Conservation (phyloP, 257 asterid genomes). For the Solanum appendiculatum region DNA sequence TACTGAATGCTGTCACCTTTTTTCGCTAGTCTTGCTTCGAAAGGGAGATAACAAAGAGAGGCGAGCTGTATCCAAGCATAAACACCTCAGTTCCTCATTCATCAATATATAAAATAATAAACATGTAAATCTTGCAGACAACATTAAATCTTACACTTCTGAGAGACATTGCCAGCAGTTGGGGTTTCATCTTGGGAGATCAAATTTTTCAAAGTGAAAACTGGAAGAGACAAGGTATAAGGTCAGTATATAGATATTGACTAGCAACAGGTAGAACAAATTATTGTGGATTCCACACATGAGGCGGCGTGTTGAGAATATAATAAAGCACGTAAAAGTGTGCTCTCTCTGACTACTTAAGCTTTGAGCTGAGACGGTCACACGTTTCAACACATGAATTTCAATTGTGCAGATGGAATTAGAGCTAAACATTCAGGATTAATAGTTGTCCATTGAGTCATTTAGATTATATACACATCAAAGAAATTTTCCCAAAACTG, state of each 20-base stretch:
- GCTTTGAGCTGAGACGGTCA: neutral
- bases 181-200: constrained; percentile 66
- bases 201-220: constrained; percentile 64
- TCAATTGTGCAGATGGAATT: neutral
- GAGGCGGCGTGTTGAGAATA: neutral
- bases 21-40: constrained; percentile 61
- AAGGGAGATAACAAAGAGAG: constrained; percentile 73
- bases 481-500: neutral
- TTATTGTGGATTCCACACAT: neutral
- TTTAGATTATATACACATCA: neutral
- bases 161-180: constrained; percentile 35
- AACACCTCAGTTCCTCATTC: neutral
- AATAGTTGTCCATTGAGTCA: neutral
- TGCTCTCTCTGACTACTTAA: neutral
- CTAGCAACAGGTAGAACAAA: neutral
- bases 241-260: neutral
- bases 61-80: constrained; percentile 43
- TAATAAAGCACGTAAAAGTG: neutral
- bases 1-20: constrained; percentile 35
- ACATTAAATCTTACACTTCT: constrained; percentile 50
- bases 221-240: constrained; percentile 26
- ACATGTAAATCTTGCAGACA: neutral
- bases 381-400: neutral
- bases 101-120: neutral
- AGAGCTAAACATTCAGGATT: neutral